Evolutionary conservation across 495 filamentous ascomycete species (phyloP), one percentile per base, ranked within the genome.

Genomic region (Aspergillus taichungensis): DNA sequence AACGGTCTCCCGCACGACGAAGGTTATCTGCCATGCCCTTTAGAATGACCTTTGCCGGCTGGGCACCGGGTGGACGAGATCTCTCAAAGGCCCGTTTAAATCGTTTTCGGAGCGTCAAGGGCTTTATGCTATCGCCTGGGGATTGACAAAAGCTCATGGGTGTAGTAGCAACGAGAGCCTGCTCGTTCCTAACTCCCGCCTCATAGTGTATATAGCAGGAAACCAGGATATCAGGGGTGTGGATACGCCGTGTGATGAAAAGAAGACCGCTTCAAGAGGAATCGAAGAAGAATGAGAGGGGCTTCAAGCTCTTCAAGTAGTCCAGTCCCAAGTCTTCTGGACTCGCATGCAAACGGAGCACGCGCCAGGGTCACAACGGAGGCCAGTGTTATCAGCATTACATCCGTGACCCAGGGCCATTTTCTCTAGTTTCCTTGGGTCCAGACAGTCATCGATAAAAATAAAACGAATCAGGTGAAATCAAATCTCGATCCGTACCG

Each of bases 271-370:
- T 32, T 29, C 24, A 33, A 34, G 28, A 42, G 39, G 35, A 35
- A 32, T 43, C 41, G 40, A 49, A 38, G 28, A 30, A 12, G 43
- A 30, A 36, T 7, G 38, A 34, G 30, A 53, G 11, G 49, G 59
- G 53, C 60, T 56, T 61, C 40, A 67, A 65, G 64, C 47, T 61
- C 55, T 53, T 54, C 38, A 62, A 64, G 53, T 62, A 58, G 33
- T 40, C 39, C 29, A 44, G 39, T 27, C 44, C 42, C 14, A 49
- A 28, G 44, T 18, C 39, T 43, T 43, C 50, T 57, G 39, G 42
- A 54, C 51, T 60, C 48, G 59, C 54, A 63, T 54, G 67, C 58
- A 68, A 68, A 62, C 62, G 67, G 63, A 55, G 56, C 67, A 67
- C 62, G 67, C 62, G 67, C 54, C 52, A 50, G 43, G 52, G 55